A percentile compares a stretch with the other conserved stretches of the same genome.
phyloP scores from a whole-genome alignment of 2,329 filamentous ascomycete species.

The Capronia americana region DNA sequence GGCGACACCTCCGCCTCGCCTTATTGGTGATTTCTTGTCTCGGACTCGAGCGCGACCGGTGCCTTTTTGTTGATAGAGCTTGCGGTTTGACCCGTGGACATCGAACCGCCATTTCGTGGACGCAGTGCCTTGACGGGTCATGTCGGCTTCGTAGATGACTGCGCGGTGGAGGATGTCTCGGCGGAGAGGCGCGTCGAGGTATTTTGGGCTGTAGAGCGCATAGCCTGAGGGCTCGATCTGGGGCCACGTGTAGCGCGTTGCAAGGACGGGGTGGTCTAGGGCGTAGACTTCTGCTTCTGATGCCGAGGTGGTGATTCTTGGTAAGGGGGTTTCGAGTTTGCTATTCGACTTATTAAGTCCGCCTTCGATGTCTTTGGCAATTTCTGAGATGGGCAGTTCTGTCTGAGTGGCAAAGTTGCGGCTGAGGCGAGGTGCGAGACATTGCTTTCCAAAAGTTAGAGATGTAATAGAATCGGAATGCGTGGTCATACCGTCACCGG shows the following conservation, averaged over 20 bases:
- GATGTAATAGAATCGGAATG: background rate
- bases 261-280: conserved; percentile 65
- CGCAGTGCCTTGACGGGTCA: conserved; percentile 84
- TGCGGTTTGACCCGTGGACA: conserved; percentile 80
- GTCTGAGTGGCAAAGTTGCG: conserved; percentile 60
- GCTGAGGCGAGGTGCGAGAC: conserved; percentile 48
- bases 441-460: conserved; percentile 50
- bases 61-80: conserved; percentile 87
- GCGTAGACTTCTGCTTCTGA: conserved; percentile 23
- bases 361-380: conserved; percentile 30
- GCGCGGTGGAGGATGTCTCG: conserved; percentile 92
- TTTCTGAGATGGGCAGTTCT: conserved; percentile 40
- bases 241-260: conserved; percentile 91
- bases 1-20: conserved; percentile 82
- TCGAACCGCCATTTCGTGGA: conserved; percentile 81
- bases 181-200: conserved; percentile 85
- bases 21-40: conserved; percentile 78
- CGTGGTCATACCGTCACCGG: conserved; percentile 46
- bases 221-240: conserved; percentile 81
- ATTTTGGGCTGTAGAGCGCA: conserved; percentile 77
- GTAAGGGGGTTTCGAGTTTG: conserved; percentile 21
- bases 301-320: conserved; percentile 39
- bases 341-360: conserved; percentile 40
- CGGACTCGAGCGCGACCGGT: conserved; percentile 79
- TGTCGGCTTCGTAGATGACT: conserved; percentile 90